Conservation (phyloP, 345 rosid genomes). For the Mangifera indica region DNA sequence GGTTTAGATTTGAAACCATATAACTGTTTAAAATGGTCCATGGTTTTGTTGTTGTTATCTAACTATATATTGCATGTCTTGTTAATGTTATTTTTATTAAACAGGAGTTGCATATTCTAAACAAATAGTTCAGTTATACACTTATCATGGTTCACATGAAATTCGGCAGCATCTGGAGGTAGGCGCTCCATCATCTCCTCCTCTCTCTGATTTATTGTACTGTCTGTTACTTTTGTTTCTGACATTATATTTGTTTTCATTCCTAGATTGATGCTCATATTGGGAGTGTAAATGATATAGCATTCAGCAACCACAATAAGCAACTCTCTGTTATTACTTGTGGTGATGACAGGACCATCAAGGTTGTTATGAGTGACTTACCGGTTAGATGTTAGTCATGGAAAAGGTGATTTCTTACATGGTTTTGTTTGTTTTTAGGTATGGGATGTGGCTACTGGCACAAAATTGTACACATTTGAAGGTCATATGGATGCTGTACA, state of each 20-base stretch:
- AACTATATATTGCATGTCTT: not conserved
- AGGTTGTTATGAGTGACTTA: slow-evolving; percentile 43
- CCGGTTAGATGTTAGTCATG: not conserved
- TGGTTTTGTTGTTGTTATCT: not conserved
- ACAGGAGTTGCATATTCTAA: slow-evolving; percentile 51
- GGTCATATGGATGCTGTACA: slow-evolving; percentile 74
- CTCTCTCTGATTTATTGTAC: not conserved
- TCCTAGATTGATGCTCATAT: slow-evolving; percentile 73
- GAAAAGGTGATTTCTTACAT: not conserved
- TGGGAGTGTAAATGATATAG: slow-evolving; percentile 78
- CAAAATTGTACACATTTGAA: slow-evolving; percentile 54
- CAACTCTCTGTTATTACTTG: slow-evolving; percentile 63
- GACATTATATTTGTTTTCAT: slow-evolving; percentile 12
- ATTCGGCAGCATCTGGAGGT: slow-evolving; percentile 44
- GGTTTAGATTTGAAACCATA: not conserved
- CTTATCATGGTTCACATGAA: slow-evolving; percentile 23
- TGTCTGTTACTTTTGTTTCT: not conserved
- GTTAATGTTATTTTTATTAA: slow-evolving; percentile 4
- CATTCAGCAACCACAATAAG: slow-evolving; percentile 51
- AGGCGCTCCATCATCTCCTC: slow-evolving; percentile 3
- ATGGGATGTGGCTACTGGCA: slow-evolving; percentile 59
- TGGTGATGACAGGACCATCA: slow-evolving; percentile 78
- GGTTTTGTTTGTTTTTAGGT: slow-evolving; percentile 38
- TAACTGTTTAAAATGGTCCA: not conserved
- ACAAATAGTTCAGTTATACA: slow-evolving; percentile 41